phyloP scores from a whole-genome alignment of 2,329 filamentous ascomycete genomes.

The Metarhizium anisopliae region DNA sequence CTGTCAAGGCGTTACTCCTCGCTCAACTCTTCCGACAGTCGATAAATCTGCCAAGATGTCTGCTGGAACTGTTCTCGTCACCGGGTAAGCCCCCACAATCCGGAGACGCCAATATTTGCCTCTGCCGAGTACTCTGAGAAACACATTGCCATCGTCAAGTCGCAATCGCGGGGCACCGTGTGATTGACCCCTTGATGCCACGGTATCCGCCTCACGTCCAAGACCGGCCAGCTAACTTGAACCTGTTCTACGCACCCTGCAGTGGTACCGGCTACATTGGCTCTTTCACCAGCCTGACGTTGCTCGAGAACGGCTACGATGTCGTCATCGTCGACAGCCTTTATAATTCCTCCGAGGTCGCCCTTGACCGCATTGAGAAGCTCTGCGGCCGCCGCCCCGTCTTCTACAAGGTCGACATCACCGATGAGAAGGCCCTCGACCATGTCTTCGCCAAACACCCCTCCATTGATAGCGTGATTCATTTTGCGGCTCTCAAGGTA shows the following conservation, averaged over 20 bases:
- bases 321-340: slow-evolving; percentile 94
- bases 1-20: slow-evolving; percentile 8
- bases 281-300: slow-evolving; percentile 87
- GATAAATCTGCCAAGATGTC: slow-evolving; percentile 45
- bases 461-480: slow-evolving; percentile 94
- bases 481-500: slow-evolving; percentile 96
- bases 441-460: slow-evolving; percentile 83
- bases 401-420: slow-evolving; percentile 84
- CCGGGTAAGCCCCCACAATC: slow-evolving; percentile 53
- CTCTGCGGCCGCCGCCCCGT: slow-evolving; percentile 79
- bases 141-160: background rate
- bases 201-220: background rate
- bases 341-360: slow-evolving; percentile 92
- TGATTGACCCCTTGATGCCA: background rate
- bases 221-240: background rate
- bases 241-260: slow-evolving; percentile 6
- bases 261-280: slow-evolving; percentile 99
- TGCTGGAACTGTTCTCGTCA: slow-evolving; percentile 81
- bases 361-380: slow-evolving; percentile 89
- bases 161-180: background rate
- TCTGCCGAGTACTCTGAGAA: background rate
- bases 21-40: background rate
- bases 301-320: slow-evolving; percentile 90
- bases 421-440: slow-evolving; percentile 73
- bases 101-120: slow-evolving; percentile 9